Base-by-base conservation (phyloP, 768 basidiomycete species). In the Termitomyces sp. region DNA sequence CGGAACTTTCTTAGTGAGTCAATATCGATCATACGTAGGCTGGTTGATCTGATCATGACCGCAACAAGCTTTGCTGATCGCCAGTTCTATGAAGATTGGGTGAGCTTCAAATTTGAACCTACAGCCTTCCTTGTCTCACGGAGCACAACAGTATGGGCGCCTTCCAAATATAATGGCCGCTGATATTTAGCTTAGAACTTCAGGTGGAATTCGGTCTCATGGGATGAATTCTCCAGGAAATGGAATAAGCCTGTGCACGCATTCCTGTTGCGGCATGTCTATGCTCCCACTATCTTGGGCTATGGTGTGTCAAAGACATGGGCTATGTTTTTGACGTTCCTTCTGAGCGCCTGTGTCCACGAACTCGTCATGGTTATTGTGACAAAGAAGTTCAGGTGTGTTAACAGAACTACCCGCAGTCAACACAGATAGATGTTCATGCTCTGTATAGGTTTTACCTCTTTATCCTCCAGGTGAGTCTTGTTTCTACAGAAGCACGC, bases 31-130 rank as follows among this genome's bases (percentile, higher is more conserved):
- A 10, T 45, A 15, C 55, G 13, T 48, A 62, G 56, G 42, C 18
- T 29, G 2, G 33, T 28, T 22, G 6, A 4, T 20, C 22, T 37
- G 29, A 51, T 46, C 28, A 31, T 12, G 28, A 42, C 9, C 10
- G 15, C 51, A 47, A 39, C 57, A 57, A 93, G 92, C 69, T 99
- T 99, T 67, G 92, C 93, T n/a, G 96, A 99, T 69, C 81, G 96
- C 47, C 89, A 93, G 63, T 99, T 98, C 71, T 99, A 98, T 68
- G 92, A 94, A 72, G 96, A 97, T 70, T 98, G 95, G 92, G 88
- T 88, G 70, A 28, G 75, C 67, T 31, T 41, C 41, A 20, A 28
- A 47, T 37, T 20, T 47, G 34, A 31, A 4, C 55, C 5, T 41
- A n/a, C 29, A 31, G 29, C 12, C 20, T 18, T n/a, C 28, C 24